Evolutionary conservation across 345 rosid genomes (phyloP).

Genomic region (Linum tenue): DNA sequence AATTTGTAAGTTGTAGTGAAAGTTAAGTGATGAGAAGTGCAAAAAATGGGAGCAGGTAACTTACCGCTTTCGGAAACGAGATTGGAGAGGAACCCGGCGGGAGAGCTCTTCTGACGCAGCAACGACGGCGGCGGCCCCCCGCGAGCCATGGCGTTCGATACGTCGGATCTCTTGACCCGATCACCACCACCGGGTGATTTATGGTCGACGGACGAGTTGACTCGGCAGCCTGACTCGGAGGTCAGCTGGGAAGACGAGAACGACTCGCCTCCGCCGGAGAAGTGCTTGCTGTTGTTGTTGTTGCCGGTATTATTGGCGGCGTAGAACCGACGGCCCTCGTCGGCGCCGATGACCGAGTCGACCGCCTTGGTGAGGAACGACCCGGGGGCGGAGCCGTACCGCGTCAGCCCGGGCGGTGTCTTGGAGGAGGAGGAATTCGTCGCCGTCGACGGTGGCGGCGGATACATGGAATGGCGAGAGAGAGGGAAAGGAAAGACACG

Average conservation of each 20-base stretch:
- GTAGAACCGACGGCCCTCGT: constrained; percentile 9
- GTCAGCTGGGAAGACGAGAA: constrained; percentile 43
- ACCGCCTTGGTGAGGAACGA: constrained; percentile 55
- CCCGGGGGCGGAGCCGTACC: constrained; percentile 83
- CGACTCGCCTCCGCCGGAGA: constrained; percentile 29
- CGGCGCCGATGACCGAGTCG: constrained; percentile 52
- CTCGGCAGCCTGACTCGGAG: constrained; percentile 63
- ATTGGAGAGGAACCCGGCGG: constrained; percentile 68
- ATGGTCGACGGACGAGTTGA: constrained; percentile 38
- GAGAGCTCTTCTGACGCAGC: constrained; percentile 81
- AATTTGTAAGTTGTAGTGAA: too few relatives aligned
- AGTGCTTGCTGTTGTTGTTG: constrained; percentile 24
- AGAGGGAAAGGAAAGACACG: too few relatives aligned
- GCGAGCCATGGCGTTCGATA: constrained; percentile 44
- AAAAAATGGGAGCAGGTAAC: too few relatives aligned
- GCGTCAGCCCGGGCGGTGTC: constrained; percentile 33
- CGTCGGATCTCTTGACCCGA: constrained; percentile 51
- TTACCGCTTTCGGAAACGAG: constrained; percentile 51
- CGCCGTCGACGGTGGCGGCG: constrained; percentile 28
- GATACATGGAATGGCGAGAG: constrained; percentile 38
- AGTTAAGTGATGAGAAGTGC: too few relatives aligned
- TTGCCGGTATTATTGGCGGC: constrained; percentile 11
- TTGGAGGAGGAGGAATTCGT: constrained; percentile 27
- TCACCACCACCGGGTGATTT: constrained; percentile 1
- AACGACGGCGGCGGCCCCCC: constrained; percentile 30